Base-by-base conservation (phyloP, 805 yeast species). In the Scheffersomyces ergatensis region DNA sequence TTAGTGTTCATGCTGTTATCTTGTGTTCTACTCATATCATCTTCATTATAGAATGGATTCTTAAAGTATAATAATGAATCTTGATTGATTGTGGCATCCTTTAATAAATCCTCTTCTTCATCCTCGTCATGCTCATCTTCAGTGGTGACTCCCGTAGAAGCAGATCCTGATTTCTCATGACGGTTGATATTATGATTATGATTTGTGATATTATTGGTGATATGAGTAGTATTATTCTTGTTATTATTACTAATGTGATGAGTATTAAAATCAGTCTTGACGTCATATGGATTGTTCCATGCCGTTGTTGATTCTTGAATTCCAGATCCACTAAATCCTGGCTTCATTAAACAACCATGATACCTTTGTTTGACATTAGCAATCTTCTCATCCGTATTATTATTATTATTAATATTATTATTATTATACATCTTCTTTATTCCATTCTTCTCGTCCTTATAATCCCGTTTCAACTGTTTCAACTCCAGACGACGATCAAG, bases 111-210 rank as follows among this genome's bases (percentile, higher is more conserved):
- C 7, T 36, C 44, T 17, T 40, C 44, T 15, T 34, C 42, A 20
- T 46, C 46, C 16, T 39, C 42, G n/a, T n/a, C n/a, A n/a, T n/a
- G n/a, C n/a, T n/a, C n/a, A 25, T 32, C 36, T 19, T 39, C 46
- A 11, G 42, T 39, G 11, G 42, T 36, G 17, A 34, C 42, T 12
- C 42, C 30, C 5, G 30, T 26, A 5, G 30, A 26, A 26, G n/a
- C n/a, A n/a, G n/a, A 23, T 11, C n/a, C n/a, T n/a, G n/a, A n/a
- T n/a, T n/a, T n/a, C n/a, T n/a, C n/a, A n/a, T n/a, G n/a, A n/a
- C n/a, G n/a, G n/a, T n/a, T n/a, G n/a, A n/a, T n/a, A n/a, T n/a
- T n/a, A n/a, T n/a, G n/a, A n/a, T n/a, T n/a, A n/a, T n/a, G n/a
- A n/a, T n/a, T n/a, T n/a, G n/a, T n/a, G n/a, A n/a, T n/a, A n/a